Evolutionary conservation across 2,329 filamentous ascomycete genomes (phyloP), one percentile per base, ranked within the genome.

Genomic region (Intubia oerlemansii): DNA sequence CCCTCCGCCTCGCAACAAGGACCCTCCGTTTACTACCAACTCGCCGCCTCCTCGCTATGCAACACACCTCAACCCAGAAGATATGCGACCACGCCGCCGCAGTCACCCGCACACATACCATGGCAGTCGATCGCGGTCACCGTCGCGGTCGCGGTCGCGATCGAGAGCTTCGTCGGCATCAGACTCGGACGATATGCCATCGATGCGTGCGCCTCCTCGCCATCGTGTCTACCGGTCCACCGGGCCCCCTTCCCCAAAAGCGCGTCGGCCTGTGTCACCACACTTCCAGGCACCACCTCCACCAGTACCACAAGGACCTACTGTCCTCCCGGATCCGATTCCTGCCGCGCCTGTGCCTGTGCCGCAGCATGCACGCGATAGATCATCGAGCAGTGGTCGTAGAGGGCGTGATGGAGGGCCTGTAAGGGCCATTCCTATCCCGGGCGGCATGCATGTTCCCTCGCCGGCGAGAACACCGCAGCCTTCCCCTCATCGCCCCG

Each of bases 71-170:
- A 9, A 34, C 42, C 13, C 43, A 57, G 30, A 38, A 54, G 10
- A 50, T 18, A 44, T 36, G 2, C 44, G 46, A 13, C 38, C 42
- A 12, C 53, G 61, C 13, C 46, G 58, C 17, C 58, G 63, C 38
- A 63, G 59, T 37, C 60, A 64, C 30, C 56, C 59, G 1, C 49
- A 54, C 17, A n/a, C 50, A 52, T 28, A 28, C 20, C 24, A 53
- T 52, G 14, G 51, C 50, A 4, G n/a, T n/a, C n/a, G n/a, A n/a
- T n/a, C n/a, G n/a, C n/a, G n/a, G n/a, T n/a, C n/a, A n/a, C n/a
- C n/a, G n/a, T n/a, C n/a, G n/a, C n/a, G n/a, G n/a, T n/a, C n/a
- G n/a, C n/a, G n/a, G n/a, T n/a, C n/a, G n/a, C n/a, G n/a, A n/a
- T 50, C 52, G 2, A 56, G 54, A n/a, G 53, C 54, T 2, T 51